Percentiles rank a stretch among this genome's conserved stretches.
Conservation (phyloP, 2,329 filamentous ascomycete genomes). For the Apiospora marii region DNA sequence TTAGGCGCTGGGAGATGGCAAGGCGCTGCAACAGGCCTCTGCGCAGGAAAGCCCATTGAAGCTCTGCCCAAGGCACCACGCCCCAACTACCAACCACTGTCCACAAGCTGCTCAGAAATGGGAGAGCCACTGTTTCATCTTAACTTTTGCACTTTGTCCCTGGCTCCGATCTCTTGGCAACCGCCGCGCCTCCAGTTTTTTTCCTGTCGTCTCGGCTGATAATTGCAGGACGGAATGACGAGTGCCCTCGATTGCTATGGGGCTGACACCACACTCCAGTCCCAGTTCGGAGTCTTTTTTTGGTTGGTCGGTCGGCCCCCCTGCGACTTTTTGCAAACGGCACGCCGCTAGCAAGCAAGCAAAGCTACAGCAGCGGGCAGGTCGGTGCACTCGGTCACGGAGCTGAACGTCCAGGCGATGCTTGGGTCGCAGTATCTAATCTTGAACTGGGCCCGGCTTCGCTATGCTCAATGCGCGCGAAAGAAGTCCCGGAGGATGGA, state of each 20-base stretch:
- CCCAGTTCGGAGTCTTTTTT: not conserved
- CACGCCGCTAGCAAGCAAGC: not conserved
- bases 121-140: constrained; percentile 16
- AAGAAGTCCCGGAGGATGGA: not conserved
- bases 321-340: not conserved
- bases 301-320: not conserved
- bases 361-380: not conserved
- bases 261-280: not conserved
- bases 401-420: constrained; percentile 15
- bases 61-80: not conserved
- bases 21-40: not conserved
- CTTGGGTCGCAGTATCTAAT: not conserved
- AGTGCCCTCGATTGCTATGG: not conserved
- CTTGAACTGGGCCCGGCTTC: constrained; percentile 1
- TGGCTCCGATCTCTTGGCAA: constrained; percentile 24
- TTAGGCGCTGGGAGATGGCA: not conserved
- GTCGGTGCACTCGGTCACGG: not conserved
- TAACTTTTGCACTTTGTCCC: not conserved
- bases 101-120: not conserved
- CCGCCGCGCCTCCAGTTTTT: not conserved
- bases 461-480: constrained; percentile 7
- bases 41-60: not conserved
- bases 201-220: not conserved
- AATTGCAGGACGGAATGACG: constrained; percentile 12
- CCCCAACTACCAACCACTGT: too few relatives aligned